Percentiles rank a stretch among this genome's conserved stretches.
These are phyloP conservation scores for Calonectria fujianensis DNA, from an alignment of 2,329 filamentous ascomycete species.

Conservation along the genomic window DNA sequence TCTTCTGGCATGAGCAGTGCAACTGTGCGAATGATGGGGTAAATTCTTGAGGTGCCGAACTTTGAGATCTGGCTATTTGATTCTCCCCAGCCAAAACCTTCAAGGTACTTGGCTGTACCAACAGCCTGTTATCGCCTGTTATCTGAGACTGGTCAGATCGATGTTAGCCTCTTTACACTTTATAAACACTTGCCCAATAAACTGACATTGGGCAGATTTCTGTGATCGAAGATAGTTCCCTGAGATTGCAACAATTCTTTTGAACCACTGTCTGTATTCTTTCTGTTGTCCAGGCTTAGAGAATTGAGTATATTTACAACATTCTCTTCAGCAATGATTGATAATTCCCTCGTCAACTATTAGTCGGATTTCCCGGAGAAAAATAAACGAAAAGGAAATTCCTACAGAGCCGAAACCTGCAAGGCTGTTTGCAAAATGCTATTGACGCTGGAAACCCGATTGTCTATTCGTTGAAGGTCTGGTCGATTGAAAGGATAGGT, in stretches of 20 bases:
- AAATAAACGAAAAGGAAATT: not conserved
- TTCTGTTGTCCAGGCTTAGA: too few species aligned
- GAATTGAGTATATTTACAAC: not conserved
- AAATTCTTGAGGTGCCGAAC: not conserved
- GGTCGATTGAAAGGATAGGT: not conserved
- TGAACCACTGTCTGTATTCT: not conserved
- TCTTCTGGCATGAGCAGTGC: not conserved
- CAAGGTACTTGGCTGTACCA: not conserved
- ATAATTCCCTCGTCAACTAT: not conserved
- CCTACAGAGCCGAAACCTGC: not conserved
- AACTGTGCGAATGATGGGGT: fast-evolving
- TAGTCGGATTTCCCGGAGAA: too few species aligned
- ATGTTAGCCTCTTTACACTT: not conserved
- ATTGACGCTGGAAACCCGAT: not conserved
- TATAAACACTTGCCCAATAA: too few species aligned
- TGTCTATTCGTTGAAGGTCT: not conserved
- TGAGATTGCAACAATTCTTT: not conserved
- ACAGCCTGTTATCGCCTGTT: not conserved
- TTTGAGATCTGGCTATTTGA: not conserved
- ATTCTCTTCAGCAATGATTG: not conserved
- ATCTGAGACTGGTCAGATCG: not conserved
- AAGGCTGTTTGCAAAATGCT: not conserved
- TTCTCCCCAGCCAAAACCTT: not conserved
- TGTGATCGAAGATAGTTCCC: not conserved
- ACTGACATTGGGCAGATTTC: not conserved